Evolutionary conservation across 495 filamentous ascomycete genomes (phyloP), one percentile per base, ranked within the genome.

Genomic region (Penicillium manginii): DNA sequence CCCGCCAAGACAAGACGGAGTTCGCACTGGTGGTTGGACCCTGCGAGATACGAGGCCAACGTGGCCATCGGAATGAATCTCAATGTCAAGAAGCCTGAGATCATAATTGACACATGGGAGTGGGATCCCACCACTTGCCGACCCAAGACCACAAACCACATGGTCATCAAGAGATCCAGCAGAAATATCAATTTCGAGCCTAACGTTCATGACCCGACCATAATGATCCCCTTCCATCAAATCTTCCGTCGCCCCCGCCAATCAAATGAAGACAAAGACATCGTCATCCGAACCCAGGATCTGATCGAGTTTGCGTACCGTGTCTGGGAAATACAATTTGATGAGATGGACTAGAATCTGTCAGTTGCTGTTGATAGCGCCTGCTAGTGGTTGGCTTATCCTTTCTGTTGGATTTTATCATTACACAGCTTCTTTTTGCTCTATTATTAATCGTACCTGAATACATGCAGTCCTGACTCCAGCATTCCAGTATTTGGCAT

Each of bases 261-360:
- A 37, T 11, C 6, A 37, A 37, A 37, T 29, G 22, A 45, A n/a
- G 53, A 55, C 21, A 11, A 21, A 22, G 53, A 55, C 18, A 15
- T 55, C 31, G 26, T 55, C 11, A 35, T 55, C 37, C 12, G 4
- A 12, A 55, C 53, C 33, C 53, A 55, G 14, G 53, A 55, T 3
- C 39, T 55, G 29, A 33, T 55, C 43, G 53, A 55, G 17, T 48
- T 55, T 45, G 53, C 42, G 17, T 17, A 31, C 10, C 8, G 33
- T 31, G 53, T 55, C 8, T 55, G 53, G 53, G 43, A 48, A 0
- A 39, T 55, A 31, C 53, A 55, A 37, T 55, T 55, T 37, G 33
- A 10, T 37, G 33, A 37, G 33, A 37, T 37, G 33, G 33, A 37
- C 2, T 37, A 15, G 14, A 14, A 37, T 37, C 33, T 37, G 11